phyloP scores from a whole-genome alignment of 2,329 filamentous ascomycete genomes.

The Hypoxylon sp. region DNA sequence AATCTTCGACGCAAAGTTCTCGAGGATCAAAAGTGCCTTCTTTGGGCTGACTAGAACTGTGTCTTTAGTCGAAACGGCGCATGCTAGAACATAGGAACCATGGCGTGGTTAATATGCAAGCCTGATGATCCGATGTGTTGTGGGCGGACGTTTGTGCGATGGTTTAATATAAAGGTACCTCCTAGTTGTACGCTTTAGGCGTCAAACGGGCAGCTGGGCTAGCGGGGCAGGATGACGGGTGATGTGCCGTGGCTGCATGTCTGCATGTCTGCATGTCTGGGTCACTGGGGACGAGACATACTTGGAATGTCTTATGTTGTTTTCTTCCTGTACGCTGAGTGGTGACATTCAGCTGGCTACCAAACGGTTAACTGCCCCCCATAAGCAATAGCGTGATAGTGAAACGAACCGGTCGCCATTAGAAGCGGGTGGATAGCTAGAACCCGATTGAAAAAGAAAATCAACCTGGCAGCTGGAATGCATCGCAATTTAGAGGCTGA shows the following conservation, averaged over 20 bases:
- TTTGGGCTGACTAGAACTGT: too few species aligned
- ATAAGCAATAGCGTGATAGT: slow-evolving; percentile 16
- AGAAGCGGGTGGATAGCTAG: background rate
- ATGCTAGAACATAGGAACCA: background rate
- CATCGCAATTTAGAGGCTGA: slow-evolving; percentile 1
- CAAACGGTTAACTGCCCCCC: too few species aligned
- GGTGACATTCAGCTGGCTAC: background rate
- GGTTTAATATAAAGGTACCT: slow-evolving; percentile 3
- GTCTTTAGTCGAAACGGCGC: slow-evolving; percentile 5
- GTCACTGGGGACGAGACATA: too few species aligned
- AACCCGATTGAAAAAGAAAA: too few species aligned
- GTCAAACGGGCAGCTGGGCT: too few species aligned
- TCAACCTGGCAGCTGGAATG: background rate
- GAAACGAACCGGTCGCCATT: slow-evolving; percentile 3
- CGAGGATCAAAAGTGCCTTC: too few species aligned
- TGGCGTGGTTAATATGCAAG: slow-evolving; percentile 5
- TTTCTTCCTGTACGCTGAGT: background rate
- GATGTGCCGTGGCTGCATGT: slow-evolving; percentile 36
- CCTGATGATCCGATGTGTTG: slow-evolving; percentile 18
- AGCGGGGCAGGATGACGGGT: slow-evolving; percentile 24
- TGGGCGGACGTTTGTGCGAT: background rate
- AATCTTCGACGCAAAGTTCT: background rate
- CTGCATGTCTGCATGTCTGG: too few species aligned
- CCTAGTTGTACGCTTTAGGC: too few species aligned
- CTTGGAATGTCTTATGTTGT: too few species aligned